Base-by-base conservation (phyloP, 139 green algal genomes). In the Picochlorum sp. region DNA sequence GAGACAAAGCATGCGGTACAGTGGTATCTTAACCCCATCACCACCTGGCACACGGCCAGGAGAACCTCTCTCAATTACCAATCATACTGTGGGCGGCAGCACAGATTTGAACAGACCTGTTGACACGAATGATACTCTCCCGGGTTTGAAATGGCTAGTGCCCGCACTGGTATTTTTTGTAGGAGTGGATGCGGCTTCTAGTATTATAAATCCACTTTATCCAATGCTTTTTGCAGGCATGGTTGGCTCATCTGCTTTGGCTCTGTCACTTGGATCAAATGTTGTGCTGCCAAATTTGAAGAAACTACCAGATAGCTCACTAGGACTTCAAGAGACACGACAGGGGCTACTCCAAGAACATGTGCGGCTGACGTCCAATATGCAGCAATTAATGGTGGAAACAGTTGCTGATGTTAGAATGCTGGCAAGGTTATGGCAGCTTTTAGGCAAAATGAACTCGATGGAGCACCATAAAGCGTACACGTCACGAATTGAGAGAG, bases 361-460 rank as follows among this genome's bases (percentile, higher is more conserved):
- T 58, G 65, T 24, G 0, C 24, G 52, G 30, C 50, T 86, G 57
- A 51, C 69, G 60, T 20, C 6, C 20, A 73, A 76, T 4, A 67
- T 85, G 4, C 38, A 71, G 16, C 65, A 68, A 34, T 51, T 89
- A n/a, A 54, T 80, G 34, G 44, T 64, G 2, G 86, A 86, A 28
- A 65, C 64, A 4, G 59, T 64, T 4, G 85, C 90, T 38, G 89
- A 96, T 56, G 73, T 95, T 46, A 77, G 85, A 6, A 75, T 86
- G 58, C 82, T 96, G 24, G 89, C 89, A 3, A 75, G 76, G 56
- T 65, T 96, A 58, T 95, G 87, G 77, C 89, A 96, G 81, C 77
- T 96, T 59, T 79, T 91, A 62, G 82, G 77, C 60, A 95, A 95
- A 66, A 95, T 95, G 89, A 71, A 85, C 63, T 73, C 83, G 0